Base-by-base conservation (phyloP, 441 rosid genomes). In the Codiaeum variegatum region DNA sequence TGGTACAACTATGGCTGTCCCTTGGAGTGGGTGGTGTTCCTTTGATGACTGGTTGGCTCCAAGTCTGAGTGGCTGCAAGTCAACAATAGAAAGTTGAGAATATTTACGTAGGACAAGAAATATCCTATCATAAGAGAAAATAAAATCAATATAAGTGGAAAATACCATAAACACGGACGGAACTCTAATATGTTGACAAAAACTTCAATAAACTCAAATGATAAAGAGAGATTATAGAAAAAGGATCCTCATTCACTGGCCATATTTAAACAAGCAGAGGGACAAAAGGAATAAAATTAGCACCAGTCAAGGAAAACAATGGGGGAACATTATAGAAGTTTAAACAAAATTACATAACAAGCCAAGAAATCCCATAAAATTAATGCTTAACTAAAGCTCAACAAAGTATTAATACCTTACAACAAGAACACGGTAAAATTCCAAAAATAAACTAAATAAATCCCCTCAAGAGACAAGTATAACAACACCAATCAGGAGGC, bases 1-100 rank as follows among this genome's bases (percentile, higher is more conserved):
- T 75, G 8, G 93, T 91, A 78, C 91, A 91, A 73, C 86, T 91
- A 82, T 93, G 98, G 83, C 97, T 94, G 79, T 94, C 98, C 81
- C 99, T 88, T 3, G 97, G 94, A 70, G 80, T 70, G 24, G 99
- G 98, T 0, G 91, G 95, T 5, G 76, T 79, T 77, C 98, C 97
- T 73, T 85, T 88, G 66, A 88, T 80, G 44, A 63, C 70, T n/a
- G 96, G 97, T 78, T 84, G 92, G 77, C 89, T 86, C 99, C 99
- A 95, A 70, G 79, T 80, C 83, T 86, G 95, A 66, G 73, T 85
- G 70, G 81, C 99, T 95, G 88, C 82, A 78, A 77, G 76, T 67
- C 79, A 64, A 60, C 52, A 64, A 61, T 60, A 59, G 66, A 77
- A 70, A 74, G 73, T n/a, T 36, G 68, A 61, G 54, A 54, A 61